phyloP scores from a whole-genome alignment of 148 eudicot species.

The Fagopyrum esculentum region DNA sequence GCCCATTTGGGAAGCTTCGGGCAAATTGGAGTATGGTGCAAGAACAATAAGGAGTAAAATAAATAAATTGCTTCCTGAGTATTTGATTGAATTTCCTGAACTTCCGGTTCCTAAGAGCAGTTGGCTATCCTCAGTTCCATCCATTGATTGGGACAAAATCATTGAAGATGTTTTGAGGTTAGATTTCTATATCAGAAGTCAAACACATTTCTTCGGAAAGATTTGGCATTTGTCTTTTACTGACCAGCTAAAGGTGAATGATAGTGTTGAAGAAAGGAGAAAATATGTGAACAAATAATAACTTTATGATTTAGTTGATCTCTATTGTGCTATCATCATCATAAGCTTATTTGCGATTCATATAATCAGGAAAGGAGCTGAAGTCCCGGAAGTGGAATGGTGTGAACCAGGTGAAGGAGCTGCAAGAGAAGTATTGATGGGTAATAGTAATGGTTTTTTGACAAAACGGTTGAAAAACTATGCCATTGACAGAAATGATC shows the following conservation, averaged over 20 bases:
- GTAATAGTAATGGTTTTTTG: conserved; percentile 65
- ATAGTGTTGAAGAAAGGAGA: background rate
- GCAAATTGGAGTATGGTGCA: conserved; percentile 86
- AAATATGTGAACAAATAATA: background rate
- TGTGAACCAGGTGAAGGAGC: conserved; percentile 92
- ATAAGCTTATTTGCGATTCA: background rate
- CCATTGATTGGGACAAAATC: conserved; percentile 65
- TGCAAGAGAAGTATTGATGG: conserved; percentile 70
- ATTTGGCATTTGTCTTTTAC: background rate
- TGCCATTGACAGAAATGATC: conserved; percentile 68
- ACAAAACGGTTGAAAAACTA: conserved; percentile 67
- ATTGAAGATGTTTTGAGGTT: conserved; percentile 65
- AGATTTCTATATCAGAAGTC: conserved; percentile 11
- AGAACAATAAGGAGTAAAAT: conserved; percentile 77
- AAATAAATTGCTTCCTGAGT: conserved; percentile 72
- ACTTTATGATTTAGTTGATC: background rate
- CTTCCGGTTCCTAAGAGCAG: conserved; percentile 39
- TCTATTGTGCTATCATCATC: background rate
- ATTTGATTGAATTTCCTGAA: conserved; percentile 67
- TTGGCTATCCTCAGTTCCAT: conserved; percentile 38
- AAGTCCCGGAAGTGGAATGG: conserved; percentile 89
- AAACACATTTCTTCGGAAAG: background rate
- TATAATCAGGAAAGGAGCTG: conserved; percentile 71
- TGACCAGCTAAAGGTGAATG: background rate
- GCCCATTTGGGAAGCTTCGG: conserved; percentile 83